Conservation (phyloP, 1,284 basidiomycete species). For the Rhodotorula sp. region DNA sequence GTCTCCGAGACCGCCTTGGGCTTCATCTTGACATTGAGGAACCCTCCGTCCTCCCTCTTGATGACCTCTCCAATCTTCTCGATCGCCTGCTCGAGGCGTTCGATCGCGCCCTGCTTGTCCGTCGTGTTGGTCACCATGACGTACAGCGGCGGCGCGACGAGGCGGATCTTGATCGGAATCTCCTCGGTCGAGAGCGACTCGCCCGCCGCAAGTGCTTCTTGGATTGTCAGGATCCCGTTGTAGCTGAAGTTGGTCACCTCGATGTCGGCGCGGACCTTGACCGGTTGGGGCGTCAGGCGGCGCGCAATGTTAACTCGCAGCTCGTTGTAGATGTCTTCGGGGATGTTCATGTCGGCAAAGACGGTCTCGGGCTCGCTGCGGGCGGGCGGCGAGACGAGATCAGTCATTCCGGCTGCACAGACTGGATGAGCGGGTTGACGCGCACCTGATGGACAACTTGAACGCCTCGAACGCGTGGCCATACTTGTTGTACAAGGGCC, state of each 20-base stretch:
- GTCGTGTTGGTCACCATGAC: conserved; percentile 94
- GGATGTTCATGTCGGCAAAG: conserved; percentile 65
- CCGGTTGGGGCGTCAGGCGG: conserved; percentile 93
- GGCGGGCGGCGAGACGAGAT: conserved; percentile 8
- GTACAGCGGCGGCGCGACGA: conserved; percentile 94
- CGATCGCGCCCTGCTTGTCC: conserved; percentile 93
- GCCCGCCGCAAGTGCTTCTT: conserved; percentile 82
- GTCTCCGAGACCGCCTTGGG: conserved; percentile 96
- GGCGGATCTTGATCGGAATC: conserved; percentile 94
- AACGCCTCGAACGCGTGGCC: conserved; percentile 98
- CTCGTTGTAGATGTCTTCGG: conserved; percentile 63
- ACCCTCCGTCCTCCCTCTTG: conserved; percentile 74
- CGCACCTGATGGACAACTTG: conserved; percentile 89
- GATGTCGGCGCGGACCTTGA: conserved; percentile 97
- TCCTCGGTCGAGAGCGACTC: conserved; percentile 81
- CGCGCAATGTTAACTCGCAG: conserved; percentile 87
- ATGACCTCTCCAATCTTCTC: conserved; percentile 84
- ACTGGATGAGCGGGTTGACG: no score
- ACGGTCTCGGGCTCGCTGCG: conserved; percentile 80
- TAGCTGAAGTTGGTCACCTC: conserved; percentile 97
- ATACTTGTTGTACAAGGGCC: conserved; percentile 89
- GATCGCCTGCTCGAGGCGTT: conserved; percentile 88
- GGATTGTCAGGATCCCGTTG: conserved; percentile 97
- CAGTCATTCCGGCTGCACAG: conserved; percentile 7
- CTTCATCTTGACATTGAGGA: conserved; percentile 94